Conservation (phyloP, 176 grass and related monocot species). For the Cenchrus americanus region DNA sequence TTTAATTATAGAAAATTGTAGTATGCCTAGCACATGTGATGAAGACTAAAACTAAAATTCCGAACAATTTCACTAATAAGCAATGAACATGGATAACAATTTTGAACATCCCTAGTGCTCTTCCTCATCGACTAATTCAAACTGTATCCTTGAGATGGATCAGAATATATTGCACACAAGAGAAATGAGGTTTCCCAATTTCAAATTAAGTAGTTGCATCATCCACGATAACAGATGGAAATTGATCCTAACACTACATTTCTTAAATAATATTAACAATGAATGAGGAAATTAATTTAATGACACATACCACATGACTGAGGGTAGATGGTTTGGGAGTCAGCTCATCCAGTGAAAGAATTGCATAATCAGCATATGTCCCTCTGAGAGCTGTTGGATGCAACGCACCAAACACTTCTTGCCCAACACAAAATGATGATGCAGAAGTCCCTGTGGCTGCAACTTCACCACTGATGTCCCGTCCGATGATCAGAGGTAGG, state of each 20-base stretch:
- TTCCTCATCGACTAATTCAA: neutral
- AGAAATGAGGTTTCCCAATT: neutral
- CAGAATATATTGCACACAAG: neutral
- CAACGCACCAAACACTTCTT: conserved; percentile 89
- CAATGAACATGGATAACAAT: neutral
- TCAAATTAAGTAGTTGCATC: conserved; percentile 4
- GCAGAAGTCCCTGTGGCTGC: conserved; percentile 72
- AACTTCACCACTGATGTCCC: conserved; percentile 97
- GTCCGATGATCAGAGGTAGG: conserved; percentile 83
- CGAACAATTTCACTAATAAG: neutral
- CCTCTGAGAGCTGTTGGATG: conserved; percentile 92
- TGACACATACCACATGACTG: conserved; percentile 67
- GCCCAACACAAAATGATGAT: conserved; percentile 65
- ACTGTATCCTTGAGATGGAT: neutral
- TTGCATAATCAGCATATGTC: conserved; percentile 89
- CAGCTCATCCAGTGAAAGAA: conserved; percentile 88
- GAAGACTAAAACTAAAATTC: neutral
- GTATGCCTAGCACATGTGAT: conserved; percentile 1
- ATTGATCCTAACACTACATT: conserved; percentile 14
- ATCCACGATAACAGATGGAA: neutral
- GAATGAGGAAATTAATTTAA: neutral
- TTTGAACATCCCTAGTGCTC: neutral
- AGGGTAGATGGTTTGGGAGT: conserved; percentile 83
- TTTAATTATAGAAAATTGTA: neutral
- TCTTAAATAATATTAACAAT: neutral